A percentile compares a stretch with the other conserved stretches of the same genome.
These are phyloP conservation scores for Chlamydomonas applanata DNA, from an alignment of 139 green algal genomes.

Conservation along the genomic window DNA sequence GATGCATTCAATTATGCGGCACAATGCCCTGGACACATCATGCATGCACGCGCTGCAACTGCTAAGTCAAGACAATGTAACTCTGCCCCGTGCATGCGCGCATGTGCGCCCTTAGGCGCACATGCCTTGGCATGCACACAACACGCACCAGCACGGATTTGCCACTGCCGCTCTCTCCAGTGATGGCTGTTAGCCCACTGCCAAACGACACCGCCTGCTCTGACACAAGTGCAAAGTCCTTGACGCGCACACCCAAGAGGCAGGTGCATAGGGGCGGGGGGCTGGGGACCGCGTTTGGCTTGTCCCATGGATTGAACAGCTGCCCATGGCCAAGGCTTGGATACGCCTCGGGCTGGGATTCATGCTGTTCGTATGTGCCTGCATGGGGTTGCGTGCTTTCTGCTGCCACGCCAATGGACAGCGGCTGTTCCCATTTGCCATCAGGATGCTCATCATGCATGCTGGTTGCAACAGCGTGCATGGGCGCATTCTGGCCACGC, in stretches of 20 bases:
- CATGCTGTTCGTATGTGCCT: too few species aligned
- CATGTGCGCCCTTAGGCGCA: background rate
- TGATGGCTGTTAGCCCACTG: constrained; percentile 85
- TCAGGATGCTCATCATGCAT: too few species aligned
- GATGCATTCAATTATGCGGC: too few species aligned
- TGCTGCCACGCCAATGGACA: too few species aligned
- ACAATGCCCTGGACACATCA: too few species aligned
- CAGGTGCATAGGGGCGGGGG: background rate
- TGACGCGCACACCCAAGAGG: constrained; percentile 34
- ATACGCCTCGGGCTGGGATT: too few species aligned
- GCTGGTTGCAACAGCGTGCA: too few species aligned
- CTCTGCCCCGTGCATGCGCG: background rate
- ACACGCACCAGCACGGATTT: constrained; percentile 81
- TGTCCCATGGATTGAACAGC: background rate
- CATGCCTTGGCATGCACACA: background rate
- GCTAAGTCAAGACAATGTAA: constrained; percentile 2
- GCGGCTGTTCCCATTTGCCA: too few species aligned
- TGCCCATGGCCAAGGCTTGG: too few species aligned
- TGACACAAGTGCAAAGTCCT: constrained; percentile 83
- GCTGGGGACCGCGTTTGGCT: background rate
- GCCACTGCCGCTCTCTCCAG: constrained; percentile 80
- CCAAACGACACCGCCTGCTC: constrained; percentile 60
- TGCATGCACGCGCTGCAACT: background rate
- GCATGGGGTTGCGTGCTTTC: too few species aligned
- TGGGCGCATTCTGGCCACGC: too few species aligned